These are phyloP conservation scores for Tulasnella sp. DNA, from an alignment of 768 basidiomycete species.

Conservation along the genomic window DNA sequence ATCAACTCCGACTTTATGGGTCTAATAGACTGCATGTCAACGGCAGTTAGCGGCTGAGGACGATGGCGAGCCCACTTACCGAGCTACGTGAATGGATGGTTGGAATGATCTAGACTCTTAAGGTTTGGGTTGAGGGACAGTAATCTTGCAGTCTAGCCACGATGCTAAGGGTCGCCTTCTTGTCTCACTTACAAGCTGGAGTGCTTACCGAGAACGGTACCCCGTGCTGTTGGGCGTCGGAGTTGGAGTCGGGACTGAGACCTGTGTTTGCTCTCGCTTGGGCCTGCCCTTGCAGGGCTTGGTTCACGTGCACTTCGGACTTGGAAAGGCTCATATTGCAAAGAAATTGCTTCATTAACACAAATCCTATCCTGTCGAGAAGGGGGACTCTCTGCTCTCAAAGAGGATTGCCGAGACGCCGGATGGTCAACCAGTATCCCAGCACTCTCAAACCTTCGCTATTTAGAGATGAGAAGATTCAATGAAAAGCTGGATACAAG, in stretches of 20 bases:
- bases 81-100: background rate
- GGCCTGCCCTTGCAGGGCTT: background rate
- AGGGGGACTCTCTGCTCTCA: too few species aligned
- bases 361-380: too few species aligned
- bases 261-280: background rate
- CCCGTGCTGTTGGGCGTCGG: background rate
- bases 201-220: background rate
- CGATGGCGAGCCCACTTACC: background rate
- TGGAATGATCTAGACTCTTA: background rate
- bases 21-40: background rate
- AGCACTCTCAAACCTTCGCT: too few species aligned
- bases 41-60: background rate
- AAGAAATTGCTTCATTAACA: too few species aligned
- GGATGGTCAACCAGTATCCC: too few species aligned
- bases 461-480: too few species aligned
- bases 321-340: too few species aligned
- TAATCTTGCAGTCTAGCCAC: too few species aligned
- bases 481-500: background rate
- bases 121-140: too few species aligned
- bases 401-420: too few species aligned
- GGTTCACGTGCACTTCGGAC: background rate
- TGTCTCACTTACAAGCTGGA: too few species aligned
- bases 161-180: too few species aligned
- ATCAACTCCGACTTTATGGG: background rate
- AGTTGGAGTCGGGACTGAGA: background rate